Conservation (phyloP, 2,329 filamentous ascomycete genomes). For the Cladosporium sp. region DNA sequence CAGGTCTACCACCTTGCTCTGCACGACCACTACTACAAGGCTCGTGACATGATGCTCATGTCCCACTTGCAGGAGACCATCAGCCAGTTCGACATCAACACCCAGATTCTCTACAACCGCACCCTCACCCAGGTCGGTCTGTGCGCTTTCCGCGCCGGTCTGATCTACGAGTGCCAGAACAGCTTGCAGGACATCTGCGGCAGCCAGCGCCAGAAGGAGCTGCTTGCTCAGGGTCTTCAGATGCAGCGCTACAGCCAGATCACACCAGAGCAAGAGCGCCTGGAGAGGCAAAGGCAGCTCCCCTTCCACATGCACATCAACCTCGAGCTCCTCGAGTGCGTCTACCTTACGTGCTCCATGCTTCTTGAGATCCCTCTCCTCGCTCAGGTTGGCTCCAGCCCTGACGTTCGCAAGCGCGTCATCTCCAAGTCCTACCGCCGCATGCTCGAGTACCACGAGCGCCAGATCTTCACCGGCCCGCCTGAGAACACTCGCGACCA, state of each 20-base stretch:
- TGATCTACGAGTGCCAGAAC: constrained; percentile 96
- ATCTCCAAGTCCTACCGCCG: constrained; percentile 99
- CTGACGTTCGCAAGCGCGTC: constrained; percentile 92
- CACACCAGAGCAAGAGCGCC: constrained; percentile 91
- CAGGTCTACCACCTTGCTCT: constrained; percentile 98
- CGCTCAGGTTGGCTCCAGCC: constrained; percentile 92
- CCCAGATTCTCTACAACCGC: constrained; percentile 97
- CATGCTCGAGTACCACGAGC: constrained; percentile 98
- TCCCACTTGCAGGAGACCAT: constrained; percentile 98
- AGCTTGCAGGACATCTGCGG: constrained; percentile 97
- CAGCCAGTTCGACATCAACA: constrained; percentile 90
- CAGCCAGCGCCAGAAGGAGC: constrained; percentile 94
- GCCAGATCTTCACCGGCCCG: constrained; percentile 96
- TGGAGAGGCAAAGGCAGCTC: constrained; percentile 94
- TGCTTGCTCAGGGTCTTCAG: constrained; percentile 95
- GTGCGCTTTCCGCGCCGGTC: constrained; percentile 93
- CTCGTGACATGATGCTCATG: constrained; percentile 99
- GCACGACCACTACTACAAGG: constrained; percentile 96
- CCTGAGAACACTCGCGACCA: constrained; percentile 98
- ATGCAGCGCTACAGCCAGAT: constrained; percentile 96
- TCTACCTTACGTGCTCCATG: constrained; percentile 99
- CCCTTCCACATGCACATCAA: constrained; percentile 99
- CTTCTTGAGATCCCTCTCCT: constrained; percentile 95
- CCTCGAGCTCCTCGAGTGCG: constrained; percentile 93
- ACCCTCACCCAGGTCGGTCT: constrained; percentile 96